phyloP scores from a whole-genome alignment of 2,329 filamentous ascomycete species.

The Alternaria sp. region DNA sequence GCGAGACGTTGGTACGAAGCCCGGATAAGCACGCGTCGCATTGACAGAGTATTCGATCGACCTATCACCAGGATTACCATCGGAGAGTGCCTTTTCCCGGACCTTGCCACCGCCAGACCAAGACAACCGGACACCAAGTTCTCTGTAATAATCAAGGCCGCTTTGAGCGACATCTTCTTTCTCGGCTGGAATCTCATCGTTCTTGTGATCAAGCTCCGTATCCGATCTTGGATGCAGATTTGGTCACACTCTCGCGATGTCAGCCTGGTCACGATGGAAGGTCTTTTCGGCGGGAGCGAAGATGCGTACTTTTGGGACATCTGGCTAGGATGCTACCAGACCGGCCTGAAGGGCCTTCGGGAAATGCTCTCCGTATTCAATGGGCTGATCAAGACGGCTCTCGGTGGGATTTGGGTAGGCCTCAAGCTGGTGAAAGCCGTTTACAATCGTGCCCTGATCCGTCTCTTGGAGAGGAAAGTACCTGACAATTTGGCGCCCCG shows the following conservation, averaged over 20 bases:
- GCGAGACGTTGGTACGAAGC: background rate
- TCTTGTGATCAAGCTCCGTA: background rate
- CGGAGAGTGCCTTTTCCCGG: conserved; percentile 8
- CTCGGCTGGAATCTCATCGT: background rate
- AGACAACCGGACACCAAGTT: background rate
- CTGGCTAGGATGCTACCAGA: background rate
- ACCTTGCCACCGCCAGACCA: background rate
- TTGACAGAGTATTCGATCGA: conserved; percentile 2
- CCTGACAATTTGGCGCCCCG: background rate
- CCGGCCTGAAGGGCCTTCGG: background rate
- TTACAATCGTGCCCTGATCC: background rate
- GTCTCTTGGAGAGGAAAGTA: background rate
- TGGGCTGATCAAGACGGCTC: background rate
- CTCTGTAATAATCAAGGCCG: background rate
- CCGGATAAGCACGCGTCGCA: background rate
- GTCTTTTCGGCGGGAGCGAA: background rate
- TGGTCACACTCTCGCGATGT: background rate
- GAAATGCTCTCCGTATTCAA: background rate
- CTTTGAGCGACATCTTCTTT: background rate
- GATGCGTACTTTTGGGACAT: background rate
- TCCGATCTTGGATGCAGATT: background rate
- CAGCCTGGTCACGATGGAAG: background rate
- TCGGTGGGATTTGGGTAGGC: background rate
- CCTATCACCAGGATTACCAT: background rate
- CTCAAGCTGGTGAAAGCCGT: background rate